These are phyloP conservation scores for Ascochyta pisi DNA, from an alignment of 2,329 filamentous ascomycete genomes.

Conservation along the genomic window DNA sequence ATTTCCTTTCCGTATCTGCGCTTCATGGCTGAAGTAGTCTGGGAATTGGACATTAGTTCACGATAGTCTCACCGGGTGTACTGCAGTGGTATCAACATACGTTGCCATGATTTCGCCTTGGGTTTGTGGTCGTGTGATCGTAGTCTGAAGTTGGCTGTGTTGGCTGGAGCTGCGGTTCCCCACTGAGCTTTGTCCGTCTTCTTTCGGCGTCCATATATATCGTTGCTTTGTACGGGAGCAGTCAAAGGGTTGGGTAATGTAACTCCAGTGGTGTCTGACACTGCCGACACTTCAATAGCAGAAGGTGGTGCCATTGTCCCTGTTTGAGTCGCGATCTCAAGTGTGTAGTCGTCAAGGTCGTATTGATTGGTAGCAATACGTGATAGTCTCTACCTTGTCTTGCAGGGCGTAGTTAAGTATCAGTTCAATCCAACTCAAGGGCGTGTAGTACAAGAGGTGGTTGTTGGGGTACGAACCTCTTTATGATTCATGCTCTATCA, in stretches of 20 bases:
- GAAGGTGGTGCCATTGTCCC: slow-evolving; percentile 42
- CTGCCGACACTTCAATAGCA: slow-evolving; percentile 52
- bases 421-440: not conserved
- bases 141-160: slow-evolving; percentile 81
- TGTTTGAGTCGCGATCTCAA: not conserved
- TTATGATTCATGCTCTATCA: slow-evolving; percentile 14
- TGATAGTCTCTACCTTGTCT: not conserved
- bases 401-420: not conserved
- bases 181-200: slow-evolving; percentile 73
- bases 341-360: not conserved
- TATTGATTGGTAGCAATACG: not conserved
- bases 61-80: too few relatives aligned
- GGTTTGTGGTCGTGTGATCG: slow-evolving; percentile 69
- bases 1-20: slow-evolving; percentile 61
- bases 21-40: slow-evolving; percentile 57
- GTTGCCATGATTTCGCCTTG: slow-evolving; percentile 82
- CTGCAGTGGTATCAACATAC: slow-evolving; percentile 60
- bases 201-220: slow-evolving; percentile 70
- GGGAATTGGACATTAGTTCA: slow-evolving; percentile 1
- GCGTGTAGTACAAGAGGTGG: not conserved
- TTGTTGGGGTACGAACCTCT: slow-evolving; percentile 8
- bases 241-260: slow-evolving; percentile 62
- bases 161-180: slow-evolving; percentile 79
- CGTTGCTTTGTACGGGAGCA: slow-evolving; percentile 59
- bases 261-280: slow-evolving; percentile 57